Evolutionary conservation across 2,329 filamentous ascomycete genomes (phyloP), one percentile per base, ranked within the genome.

Genomic region (Alternaria novae-zelandiae): DNA sequence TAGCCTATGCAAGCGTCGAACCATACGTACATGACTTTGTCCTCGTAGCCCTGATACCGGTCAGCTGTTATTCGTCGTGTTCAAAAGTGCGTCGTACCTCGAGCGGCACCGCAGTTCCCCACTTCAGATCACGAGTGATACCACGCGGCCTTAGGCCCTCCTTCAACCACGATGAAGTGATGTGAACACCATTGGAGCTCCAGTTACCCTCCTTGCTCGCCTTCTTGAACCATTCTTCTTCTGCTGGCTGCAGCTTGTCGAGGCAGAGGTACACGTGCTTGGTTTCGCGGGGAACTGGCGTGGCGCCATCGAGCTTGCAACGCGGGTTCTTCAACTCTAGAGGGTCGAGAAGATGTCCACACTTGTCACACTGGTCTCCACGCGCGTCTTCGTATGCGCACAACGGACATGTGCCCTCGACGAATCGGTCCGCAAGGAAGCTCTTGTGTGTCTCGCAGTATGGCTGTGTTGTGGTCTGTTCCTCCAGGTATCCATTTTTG

Each of bases 1-100:
- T 97, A 97, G 20, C 94, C 94, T 74, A 97, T 96, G 80, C 92
- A 96, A 58, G 93, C 93, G 78, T 97, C 93, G 77, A 97, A 93
- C 93, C 91, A 92, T 64, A 97, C 94, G 76, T 97, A 97, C 69
- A 97, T 89, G 65, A 97, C 95, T 84, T 92, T 92, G 67, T 90
- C 85, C 67, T 90, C 88, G 72, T 90, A 91, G 12, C 86, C 88
- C 67, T 72, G 44, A 17, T 30, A n/a, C 17, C 45, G 17, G 59
- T 71, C 44, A 71, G 69, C 45, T 57, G 30, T 10, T 26, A 26
- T 26, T 13, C 21, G 10, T 17, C 3, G 28, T 26, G 9, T 10
- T 36, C 2, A 12, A 26, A 6, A 4, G 13, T 49, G 3, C 13
- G 45, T 28, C 65, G 28, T 67, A 73, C 70, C 28, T 85, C 80